Conservation (phyloP, 371 early-diverging fungal genomes). For the Mortierella sp. region DNA sequence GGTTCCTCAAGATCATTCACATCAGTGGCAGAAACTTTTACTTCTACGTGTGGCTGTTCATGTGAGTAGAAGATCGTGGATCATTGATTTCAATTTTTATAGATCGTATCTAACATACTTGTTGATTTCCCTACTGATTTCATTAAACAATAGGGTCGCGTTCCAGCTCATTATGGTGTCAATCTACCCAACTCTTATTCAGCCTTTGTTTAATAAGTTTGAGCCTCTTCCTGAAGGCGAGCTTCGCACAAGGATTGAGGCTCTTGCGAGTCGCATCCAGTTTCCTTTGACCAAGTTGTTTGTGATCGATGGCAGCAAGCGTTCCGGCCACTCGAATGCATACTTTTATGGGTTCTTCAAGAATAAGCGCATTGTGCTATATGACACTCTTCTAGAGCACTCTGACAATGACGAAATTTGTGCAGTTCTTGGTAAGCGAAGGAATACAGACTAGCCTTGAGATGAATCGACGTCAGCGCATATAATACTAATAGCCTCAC, state of each 20-base stretch:
- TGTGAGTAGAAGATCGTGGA: constrained; percentile 65
- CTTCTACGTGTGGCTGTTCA: constrained; percentile 90
- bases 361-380: constrained; percentile 98
- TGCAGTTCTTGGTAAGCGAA: constrained; percentile 84
- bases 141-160: constrained; percentile 66
- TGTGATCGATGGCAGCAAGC: constrained; percentile 96
- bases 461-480: background rate
- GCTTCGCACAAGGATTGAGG: constrained; percentile 87
- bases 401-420: constrained; percentile 88
- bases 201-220: constrained; percentile 98
- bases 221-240: constrained; percentile 90
- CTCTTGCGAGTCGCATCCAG: constrained; percentile 84
- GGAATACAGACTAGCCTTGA: background rate
- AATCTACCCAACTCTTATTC: constrained; percentile 96
- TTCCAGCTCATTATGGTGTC: constrained; percentile 93
- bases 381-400: constrained; percentile 95
- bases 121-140: background rate
- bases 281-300: constrained; percentile 97
- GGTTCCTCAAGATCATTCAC: constrained; percentile 86
- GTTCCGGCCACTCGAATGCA: constrained; percentile 97
- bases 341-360: constrained; percentile 98
- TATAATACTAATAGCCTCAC: background rate
- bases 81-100: background rate
- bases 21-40: constrained; percentile 89
- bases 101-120: background rate